Evolutionary conservation across 2,329 filamentous ascomycete genomes (phyloP).

Genomic region (Scorias spongiosa): DNA sequence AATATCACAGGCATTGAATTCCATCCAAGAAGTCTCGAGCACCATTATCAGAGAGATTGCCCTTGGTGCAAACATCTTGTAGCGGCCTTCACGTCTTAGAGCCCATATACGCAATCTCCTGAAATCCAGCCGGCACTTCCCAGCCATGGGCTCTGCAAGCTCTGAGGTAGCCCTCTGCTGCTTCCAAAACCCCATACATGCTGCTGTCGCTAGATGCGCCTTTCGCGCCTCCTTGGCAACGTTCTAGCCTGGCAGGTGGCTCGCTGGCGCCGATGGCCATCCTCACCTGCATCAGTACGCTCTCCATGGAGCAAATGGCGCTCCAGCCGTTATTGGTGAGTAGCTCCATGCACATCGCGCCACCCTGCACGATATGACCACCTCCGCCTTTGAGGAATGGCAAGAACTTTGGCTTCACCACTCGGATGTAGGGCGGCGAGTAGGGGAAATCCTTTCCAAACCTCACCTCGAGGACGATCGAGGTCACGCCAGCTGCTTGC

Average conservation of each 20-base stretch:
- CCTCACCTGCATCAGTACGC: slow-evolving; percentile 64
- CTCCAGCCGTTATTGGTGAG: slow-evolving; percentile 75
- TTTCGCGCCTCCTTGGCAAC: background rate
- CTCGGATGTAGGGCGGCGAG: slow-evolving; percentile 68
- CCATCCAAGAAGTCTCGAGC: too few relatives aligned
- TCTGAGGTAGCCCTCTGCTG: slow-evolving; percentile 56
- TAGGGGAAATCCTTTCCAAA: slow-evolving; percentile 65
- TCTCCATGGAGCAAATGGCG: slow-evolving; percentile 57
- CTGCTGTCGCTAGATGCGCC: slow-evolving; percentile 3
- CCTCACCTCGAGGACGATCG: slow-evolving; percentile 66
- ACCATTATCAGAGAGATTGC: too few relatives aligned
- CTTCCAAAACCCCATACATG: slow-evolving; percentile 52
- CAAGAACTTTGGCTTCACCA: slow-evolving; percentile 67
- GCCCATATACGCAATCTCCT: slow-evolving; percentile 25
- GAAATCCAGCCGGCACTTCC: slow-evolving; percentile 50
- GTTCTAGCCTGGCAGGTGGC: slow-evolving; percentile 56
- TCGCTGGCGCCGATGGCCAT: slow-evolving; percentile 57
- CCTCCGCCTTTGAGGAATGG: slow-evolving; percentile 59
- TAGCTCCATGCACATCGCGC: slow-evolving; percentile 62
- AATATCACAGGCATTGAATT: too few relatives aligned
- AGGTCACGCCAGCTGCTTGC: slow-evolving; percentile 43
- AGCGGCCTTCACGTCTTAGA: too few relatives aligned
- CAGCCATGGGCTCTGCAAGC: slow-evolving; percentile 58
- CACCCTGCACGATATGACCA: slow-evolving; percentile 71
- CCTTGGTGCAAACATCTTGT: too few relatives aligned